phyloP scores from a whole-genome alignment of 768 basidiomycete genomes.

The Trametes cubensis region DNA sequence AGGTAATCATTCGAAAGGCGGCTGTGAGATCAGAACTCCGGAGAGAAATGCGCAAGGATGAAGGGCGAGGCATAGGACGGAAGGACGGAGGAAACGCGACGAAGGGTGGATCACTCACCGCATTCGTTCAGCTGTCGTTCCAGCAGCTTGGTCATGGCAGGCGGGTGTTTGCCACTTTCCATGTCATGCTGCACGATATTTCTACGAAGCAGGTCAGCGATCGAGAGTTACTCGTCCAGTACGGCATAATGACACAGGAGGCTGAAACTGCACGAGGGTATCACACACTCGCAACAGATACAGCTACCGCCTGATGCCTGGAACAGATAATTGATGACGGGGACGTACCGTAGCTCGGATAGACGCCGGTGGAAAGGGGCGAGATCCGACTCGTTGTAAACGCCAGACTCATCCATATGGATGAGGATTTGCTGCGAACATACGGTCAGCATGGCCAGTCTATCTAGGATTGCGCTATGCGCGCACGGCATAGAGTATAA shows the following conservation, averaged over 20 bases:
- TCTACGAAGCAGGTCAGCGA: constrained; percentile 19
- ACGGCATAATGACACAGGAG: constrained; percentile 11
- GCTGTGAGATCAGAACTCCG: constrained; percentile 20
- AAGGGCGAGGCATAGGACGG: constrained; percentile 8
- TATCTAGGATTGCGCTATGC: constrained; percentile 13
- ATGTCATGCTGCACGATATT: constrained; percentile 83
- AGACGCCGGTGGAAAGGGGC: constrained; percentile 84
- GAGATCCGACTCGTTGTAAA: constrained; percentile 91
- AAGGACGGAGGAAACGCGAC: neutral
- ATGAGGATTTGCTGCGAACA: constrained; percentile 82
- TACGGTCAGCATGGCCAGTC: constrained; percentile 23
- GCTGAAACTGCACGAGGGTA: constrained; percentile 4
- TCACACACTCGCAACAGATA: constrained; percentile 7
- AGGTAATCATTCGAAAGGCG: constrained; percentile 7
- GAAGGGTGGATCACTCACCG: constrained; percentile 55
- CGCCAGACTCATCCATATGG: constrained; percentile 94
- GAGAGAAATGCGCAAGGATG: neutral
- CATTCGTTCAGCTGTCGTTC: constrained; percentile 91
- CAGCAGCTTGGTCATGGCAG: constrained; percentile 85
- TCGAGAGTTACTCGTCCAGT: neutral
- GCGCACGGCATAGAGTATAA: constrained; percentile 5
- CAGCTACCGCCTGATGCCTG: constrained; percentile 4
- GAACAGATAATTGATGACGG: neutral
- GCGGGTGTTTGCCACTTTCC: constrained; percentile 80
- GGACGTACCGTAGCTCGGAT: constrained; percentile 63